Percentiles rank a stretch among this genome's conserved stretches.
phyloP scores from a whole-genome alignment of 805 yeast genomes.

The Zygosaccharomyces gambellarensis region DNA sequence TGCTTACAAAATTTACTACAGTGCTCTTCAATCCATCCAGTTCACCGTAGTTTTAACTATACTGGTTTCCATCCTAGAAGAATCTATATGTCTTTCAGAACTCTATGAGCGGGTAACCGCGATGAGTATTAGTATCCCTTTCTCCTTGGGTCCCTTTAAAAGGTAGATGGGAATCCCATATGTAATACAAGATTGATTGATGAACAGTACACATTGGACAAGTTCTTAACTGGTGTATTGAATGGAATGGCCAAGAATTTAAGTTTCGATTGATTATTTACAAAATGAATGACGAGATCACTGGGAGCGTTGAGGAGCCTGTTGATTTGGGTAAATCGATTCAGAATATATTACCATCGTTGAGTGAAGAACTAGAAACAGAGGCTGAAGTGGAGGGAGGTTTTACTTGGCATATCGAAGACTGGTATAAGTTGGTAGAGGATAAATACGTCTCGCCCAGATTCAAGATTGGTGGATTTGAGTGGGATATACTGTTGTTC shows the following conservation, averaged over 20 bases:
- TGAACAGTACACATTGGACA: not conserved
- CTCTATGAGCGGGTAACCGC: not conserved
- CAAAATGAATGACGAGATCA: slow-evolving; percentile 11
- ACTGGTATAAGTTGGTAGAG: slow-evolving; percentile 44
- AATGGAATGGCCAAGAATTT: not conserved
- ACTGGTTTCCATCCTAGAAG: not conserved
- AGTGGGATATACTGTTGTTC: slow-evolving; percentile 68
- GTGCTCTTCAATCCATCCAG: not conserved
- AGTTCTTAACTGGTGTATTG: not conserved
- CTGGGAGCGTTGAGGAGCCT: slow-evolving; percentile 20
- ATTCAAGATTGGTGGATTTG: slow-evolving; percentile 55
- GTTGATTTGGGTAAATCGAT: slow-evolving; percentile 22
- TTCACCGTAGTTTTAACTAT: not conserved
- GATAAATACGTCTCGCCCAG: slow-evolving; percentile 39
- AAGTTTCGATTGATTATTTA: not conserved
- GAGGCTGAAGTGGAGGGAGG: slow-evolving; percentile 32
- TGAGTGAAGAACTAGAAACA: slow-evolving; percentile 18
- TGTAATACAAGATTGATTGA: not conserved
- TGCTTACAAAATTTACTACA: not conserved
- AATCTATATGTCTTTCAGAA: not conserved
- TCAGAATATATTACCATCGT: slow-evolving; percentile 21
- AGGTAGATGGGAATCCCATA: not conserved
- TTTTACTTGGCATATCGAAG: slow-evolving; percentile 48
- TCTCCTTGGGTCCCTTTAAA: slow-evolving; percentile 4
- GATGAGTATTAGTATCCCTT: not conserved